Evolutionary conservation across 1,139 yeast species (phyloP).

Genomic region (Magnusiomyces magnusii): DNA sequence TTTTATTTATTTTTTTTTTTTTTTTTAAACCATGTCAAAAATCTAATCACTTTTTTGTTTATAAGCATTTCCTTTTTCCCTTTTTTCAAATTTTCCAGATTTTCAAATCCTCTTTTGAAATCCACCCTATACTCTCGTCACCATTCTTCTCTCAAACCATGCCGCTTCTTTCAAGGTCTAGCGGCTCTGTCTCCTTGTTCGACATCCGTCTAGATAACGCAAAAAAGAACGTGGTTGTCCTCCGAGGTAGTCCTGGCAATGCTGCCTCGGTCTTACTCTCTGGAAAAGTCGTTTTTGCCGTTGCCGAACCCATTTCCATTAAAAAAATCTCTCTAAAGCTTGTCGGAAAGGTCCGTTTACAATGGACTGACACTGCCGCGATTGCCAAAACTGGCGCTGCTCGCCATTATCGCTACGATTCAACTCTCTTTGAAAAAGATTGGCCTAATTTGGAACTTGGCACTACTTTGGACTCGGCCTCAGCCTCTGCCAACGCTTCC

Average conservation of each 20-base stretch:
- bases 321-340: slow-evolving; percentile 56
- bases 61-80: too few species aligned
- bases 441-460: slow-evolving; percentile 64
- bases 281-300: slow-evolving; percentile 73
- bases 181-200: slow-evolving; percentile 37
- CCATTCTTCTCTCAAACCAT: too few species aligned
- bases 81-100: too few species aligned
- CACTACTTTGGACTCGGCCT: not conserved
- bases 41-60: too few species aligned
- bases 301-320: slow-evolving; percentile 66
- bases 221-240: slow-evolving; percentile 74
- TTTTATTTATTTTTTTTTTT: too few species aligned
- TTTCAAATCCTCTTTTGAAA: too few species aligned
- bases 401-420: slow-evolving; percentile 55
- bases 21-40: too few species aligned
- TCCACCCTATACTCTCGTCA: too few species aligned
- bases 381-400: slow-evolving; percentile 38
- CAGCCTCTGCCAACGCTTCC: not conserved
- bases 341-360: slow-evolving; percentile 54
- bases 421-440: slow-evolving; percentile 59
- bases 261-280: slow-evolving; percentile 70
- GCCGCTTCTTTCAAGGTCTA: slow-evolving; percentile 6
- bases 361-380: slow-evolving; percentile 29
- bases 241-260: slow-evolving; percentile 69
- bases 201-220: slow-evolving; percentile 57